Conservation (phyloP, 2,329 filamentous ascomycete species). For the Talaromyces verruculosus region DNA sequence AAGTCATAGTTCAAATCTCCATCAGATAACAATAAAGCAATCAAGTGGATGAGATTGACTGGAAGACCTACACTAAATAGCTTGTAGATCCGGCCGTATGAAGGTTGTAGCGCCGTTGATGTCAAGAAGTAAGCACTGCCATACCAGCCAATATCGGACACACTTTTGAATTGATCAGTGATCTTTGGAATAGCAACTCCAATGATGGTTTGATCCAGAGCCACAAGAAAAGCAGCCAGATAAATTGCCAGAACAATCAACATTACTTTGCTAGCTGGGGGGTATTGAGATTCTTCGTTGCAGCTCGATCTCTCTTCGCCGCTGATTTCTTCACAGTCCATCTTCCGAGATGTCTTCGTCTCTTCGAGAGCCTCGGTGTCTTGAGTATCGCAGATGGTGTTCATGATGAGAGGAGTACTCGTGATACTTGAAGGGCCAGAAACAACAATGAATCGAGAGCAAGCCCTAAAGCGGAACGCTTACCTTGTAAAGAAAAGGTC, state of each 20-base stretch:
- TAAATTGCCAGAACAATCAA: conserved; percentile 40
- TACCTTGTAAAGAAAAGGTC: neutral
- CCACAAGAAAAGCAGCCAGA: conserved; percentile 41
- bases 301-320: neutral
- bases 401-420: neutral
- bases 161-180: conserved; percentile 48
- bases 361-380: neutral
- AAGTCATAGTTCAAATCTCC: conserved; percentile 12
- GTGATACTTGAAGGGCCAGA: neutral
- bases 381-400: neutral
- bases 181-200: conserved; percentile 50
- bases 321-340: neutral
- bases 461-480: neutral
- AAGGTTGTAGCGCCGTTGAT: conserved; percentile 42
- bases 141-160: conserved; percentile 47
- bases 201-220: conserved; percentile 46
- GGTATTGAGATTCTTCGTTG: conserved; percentile 13
- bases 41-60: neutral
- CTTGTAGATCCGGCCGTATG: conserved; percentile 46
- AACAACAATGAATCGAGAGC: neutral
- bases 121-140: conserved; percentile 37
- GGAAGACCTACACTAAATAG: conserved; percentile 1
- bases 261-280: conserved; percentile 25
- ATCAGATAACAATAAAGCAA: neutral
- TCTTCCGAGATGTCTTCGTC: neutral